Percentiles rank a stretch among this genome's conserved stretches.
Evolutionary conservation across 2,329 filamentous ascomycete species (phyloP).

Genomic region (Xylariaceae sp.): DNA sequence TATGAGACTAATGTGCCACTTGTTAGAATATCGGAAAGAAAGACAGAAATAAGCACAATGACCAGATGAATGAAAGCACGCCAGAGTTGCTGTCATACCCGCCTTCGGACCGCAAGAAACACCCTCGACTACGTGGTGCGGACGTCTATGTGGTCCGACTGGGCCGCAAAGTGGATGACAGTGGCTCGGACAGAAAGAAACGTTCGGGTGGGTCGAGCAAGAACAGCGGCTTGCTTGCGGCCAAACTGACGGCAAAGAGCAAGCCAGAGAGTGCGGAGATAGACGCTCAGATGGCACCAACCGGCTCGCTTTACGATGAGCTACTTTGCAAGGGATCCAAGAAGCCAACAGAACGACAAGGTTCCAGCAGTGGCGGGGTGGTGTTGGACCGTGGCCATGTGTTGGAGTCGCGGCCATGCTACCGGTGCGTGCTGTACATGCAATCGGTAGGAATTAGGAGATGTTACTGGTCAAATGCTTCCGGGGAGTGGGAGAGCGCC

Average conservation of each 20-base stretch:
- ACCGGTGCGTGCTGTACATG: constrained; percentile 50
- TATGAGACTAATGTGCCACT: background rate
- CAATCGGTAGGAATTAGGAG: constrained; percentile 47
- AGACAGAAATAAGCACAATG: too few species aligned
- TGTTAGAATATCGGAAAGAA: too few species aligned
- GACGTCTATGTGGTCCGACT: constrained; percentile 49
- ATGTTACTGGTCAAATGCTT: constrained; percentile 48
- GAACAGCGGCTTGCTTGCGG: background rate
- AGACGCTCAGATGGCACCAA: constrained; percentile 2
- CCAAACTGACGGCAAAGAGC: background rate
- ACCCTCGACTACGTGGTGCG: constrained; percentile 43
- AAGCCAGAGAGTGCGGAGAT: too few species aligned
- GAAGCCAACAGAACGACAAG: background rate
- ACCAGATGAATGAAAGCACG: too few species aligned
- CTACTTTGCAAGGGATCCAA: constrained; percentile 26
- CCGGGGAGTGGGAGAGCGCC: constrained; percentile 46
- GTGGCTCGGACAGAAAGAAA: background rate
- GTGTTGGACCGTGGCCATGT: constrained; percentile 14
- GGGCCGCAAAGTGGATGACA: constrained; percentile 18
- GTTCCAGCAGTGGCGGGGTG: background rate
- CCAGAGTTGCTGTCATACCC: background rate
- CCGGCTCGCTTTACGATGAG: constrained; percentile 46
- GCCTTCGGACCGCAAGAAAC: constrained; percentile 39
- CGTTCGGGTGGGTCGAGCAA: background rate
- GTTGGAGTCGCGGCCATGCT: constrained; percentile 45